Evolutionary conservation across 176 grass and related monocot genomes (phyloP), one percentile per base, ranked within the genome.

Genomic region (Hordeum vulgare): DNA sequence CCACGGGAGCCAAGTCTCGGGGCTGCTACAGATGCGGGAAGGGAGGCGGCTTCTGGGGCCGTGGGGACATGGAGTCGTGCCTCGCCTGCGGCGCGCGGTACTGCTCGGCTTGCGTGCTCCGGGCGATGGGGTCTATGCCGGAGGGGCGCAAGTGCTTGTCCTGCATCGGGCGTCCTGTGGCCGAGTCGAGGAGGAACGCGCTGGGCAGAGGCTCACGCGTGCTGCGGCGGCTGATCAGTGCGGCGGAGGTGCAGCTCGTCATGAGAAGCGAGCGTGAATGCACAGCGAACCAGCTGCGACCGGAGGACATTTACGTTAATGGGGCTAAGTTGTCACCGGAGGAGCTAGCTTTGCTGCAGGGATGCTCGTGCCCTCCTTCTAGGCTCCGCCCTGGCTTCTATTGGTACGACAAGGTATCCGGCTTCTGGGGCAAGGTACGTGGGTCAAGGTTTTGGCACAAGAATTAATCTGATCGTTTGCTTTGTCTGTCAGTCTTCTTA

Each of bases 321-420:
- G 89, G 91, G 27, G 54, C 75, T 40, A 99, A 71, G 58, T 75
- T 99, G 54, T 88, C 74, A 5, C 73, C 68, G 3, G 96, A 99
- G 58, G 96, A 94, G 70, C 85, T 99, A 15, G 63, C 82, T 23
- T 2, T 87, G 66, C 89, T 99, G 83, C 93, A 94, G 85, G 89
- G 76, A 10, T 96, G 89, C 49, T 44, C 78, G 8, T 87, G 77
- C 24, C 96, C 93, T 17, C 96, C 96, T 27, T 66, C 87, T 0
- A 94, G 80, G 87, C 85, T 99, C 26, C 89, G 94, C 12, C 91
- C 91, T 0, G 96, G 96, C 0, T 90, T 86, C 61, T 99, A 99
- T 81, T 99, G 96, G 96, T 99, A 99, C 31, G 96, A 99, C 66
- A 99, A 96, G 80, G 89, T 96, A 34, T 96, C 93, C 11, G 96